Base-by-base conservation (phyloP, 1,284 basidiomycete species). In the Mycosarcoma maydis region DNA sequence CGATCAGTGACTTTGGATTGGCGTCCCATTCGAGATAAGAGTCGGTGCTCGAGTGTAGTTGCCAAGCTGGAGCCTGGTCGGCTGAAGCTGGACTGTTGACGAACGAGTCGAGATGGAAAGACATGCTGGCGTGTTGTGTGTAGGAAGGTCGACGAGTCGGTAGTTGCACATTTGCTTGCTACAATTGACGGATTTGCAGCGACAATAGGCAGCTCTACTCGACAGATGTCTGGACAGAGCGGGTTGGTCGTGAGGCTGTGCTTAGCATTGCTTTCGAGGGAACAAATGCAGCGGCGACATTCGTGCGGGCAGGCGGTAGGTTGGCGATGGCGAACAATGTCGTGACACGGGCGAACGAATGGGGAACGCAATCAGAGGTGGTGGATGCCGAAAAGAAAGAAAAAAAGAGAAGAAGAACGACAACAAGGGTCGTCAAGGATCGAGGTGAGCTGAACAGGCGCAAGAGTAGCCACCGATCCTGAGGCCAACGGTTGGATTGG, bases 31-130 rank as follows among this genome's bases (percentile, higher is more conserved):
- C 46, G 23, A 60, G 56, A 23, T 70, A 70, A 6, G 60, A 64
- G 42, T 70, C 67, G 37, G 60, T 70, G 49, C 67, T 70, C 17
- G 67, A 70, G 22, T 70, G 60, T 19, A 64, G 23, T 22, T 64
- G 55, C 67, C 60, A 60, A 20, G 55, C 22, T 2, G 55, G 51
- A 17, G 52, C 56, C n/a, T 48, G 47, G 36, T 47, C 37, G 9
- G 49, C 27, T 20, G 51, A 19, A 4, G 16, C 43, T 3, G 64
- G 57, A 38, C 64, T 60, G 3, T 50, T 41, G 16, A 57, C 61
- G 30, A 58, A 49, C 22, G 61, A 42, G 49, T 58, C 50, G 6
- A 55, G 42, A 34, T 40, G 48, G 46, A 51, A 67, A 16, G 64
- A 59, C 64, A 67, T 67, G 56, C 39, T 67, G 62, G 37, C 9